Base-by-base conservation (phyloP, 2,329 filamentous ascomycete species). In the Fusarium nisikadoi region DNA sequence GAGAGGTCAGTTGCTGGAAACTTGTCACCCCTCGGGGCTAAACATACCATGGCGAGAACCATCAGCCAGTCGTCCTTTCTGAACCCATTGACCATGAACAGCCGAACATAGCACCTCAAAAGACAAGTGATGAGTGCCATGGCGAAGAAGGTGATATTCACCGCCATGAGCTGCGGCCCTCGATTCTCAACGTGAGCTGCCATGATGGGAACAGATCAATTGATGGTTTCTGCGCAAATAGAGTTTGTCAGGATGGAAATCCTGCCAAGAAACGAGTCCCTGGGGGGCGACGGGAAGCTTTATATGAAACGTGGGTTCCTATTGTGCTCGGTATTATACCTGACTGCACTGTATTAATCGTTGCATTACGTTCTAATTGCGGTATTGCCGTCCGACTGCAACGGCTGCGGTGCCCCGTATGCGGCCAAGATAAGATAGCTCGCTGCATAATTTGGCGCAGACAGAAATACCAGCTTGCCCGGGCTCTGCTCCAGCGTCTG, bases 61-160 rank as follows among this genome's bases (percentile, higher is more conserved):
- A 83, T 83, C 14, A 81, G 62, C 78, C 78, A 82, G 73, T 83
- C 81, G 43, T 83, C 81, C 6, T 66, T 49, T 0, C 81, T 80
- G 53, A 82, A 83, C 4, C 77, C 77, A 50, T 77, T 79, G 36
- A 82, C 77, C 47, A 83, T 72, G 33, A 72, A 67, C 8, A 69
- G 59, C 10, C 81, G 79, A 19, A 82, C 80, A 68, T 79, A 82
- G 25, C 74, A 76, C 67, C 81, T 73, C 46, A 83, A 46, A 1
- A 68, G 10, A 17, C 78, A 78, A 25, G 78, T 74, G 17, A 77
- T 65, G 14, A 77, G 12, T 3, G 80, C 76, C 47, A 76, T 23
- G 2, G 64, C 39, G 39, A 78, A 56, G 29, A 81, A 76, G n/a
- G 73, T 53, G 38, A 77, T 71, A 56, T 80, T 80, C 57, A 83